Conservation (phyloP, 352 stramenopile genomes). For the Pythium volutum region DNA sequence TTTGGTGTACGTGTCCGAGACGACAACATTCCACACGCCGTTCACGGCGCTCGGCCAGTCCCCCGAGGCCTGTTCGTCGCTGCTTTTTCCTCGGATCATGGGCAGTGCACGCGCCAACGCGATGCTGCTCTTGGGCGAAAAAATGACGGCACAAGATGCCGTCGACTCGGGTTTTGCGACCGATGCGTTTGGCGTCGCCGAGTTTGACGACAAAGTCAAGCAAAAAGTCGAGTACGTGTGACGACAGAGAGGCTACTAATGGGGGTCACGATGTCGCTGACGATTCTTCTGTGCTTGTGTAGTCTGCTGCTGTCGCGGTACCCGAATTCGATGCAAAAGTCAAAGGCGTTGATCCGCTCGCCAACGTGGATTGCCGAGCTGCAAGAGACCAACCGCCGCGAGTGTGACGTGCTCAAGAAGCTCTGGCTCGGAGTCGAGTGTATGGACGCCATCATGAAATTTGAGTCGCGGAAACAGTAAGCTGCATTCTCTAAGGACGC, state of each 20-base stretch:
- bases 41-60: conserved; percentile 90
- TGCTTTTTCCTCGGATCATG: conserved; percentile 85
- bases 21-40: conserved; percentile 88
- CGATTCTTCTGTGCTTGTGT: background rate
- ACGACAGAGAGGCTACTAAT: background rate
- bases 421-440: conserved; percentile 68
- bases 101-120: conserved; percentile 84
- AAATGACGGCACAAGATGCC: conserved; percentile 64
- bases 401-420: conserved; percentile 70
- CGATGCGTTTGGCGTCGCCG: conserved; percentile 45
- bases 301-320: conserved; percentile 62
- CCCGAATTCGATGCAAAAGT: conserved; percentile 57
- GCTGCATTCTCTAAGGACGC: conserved; percentile 1
- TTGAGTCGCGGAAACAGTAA: conserved; percentile 62
- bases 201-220: conserved; percentile 61
- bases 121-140: conserved; percentile 85
- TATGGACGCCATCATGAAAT: conserved; percentile 78
- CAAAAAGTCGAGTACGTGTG: conserved; percentile 59
- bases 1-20: conserved; percentile 86
- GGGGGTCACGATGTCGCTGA: no score
- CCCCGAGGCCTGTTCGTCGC: conserved; percentile 89
- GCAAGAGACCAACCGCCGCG: conserved; percentile 49
- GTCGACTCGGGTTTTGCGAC: conserved; percentile 47
- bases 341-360: conserved; percentile 60
- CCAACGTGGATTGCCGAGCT: conserved; percentile 43